These are phyloP conservation scores for Tylopilus sp. DNA, from an alignment of 768 basidiomycete species.

Conservation along the genomic window DNA sequence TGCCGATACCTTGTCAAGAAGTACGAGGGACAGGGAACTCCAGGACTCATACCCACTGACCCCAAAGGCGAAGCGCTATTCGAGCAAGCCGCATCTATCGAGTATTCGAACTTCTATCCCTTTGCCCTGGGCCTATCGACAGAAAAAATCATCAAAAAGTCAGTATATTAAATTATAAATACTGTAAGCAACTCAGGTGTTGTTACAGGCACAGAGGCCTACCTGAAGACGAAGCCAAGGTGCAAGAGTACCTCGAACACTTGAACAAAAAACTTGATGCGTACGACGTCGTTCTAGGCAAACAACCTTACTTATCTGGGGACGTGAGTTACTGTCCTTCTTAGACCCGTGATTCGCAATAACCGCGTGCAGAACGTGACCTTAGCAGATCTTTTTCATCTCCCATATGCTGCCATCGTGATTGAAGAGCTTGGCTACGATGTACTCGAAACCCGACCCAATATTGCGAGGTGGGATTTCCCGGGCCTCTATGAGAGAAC, in stretches of 20 bases:
- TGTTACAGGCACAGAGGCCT: constrained; percentile 5
- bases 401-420: constrained; percentile 37
- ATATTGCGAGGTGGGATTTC: constrained; percentile 24
- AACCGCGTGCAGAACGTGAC: constrained; percentile 34
- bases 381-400: constrained; percentile 44
- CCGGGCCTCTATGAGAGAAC: neutral
- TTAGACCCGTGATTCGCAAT: neutral
- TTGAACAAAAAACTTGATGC: constrained; percentile 42
- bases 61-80: constrained; percentile 39
- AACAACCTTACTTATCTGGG: constrained; percentile 55
- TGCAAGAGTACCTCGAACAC: constrained; percentile 20
- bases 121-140: constrained; percentile 38
- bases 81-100: constrained; percentile 51
- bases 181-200: constrained; percentile 6
- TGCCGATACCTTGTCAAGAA: constrained; percentile 39
- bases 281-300: constrained; percentile 52
- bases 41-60: constrained; percentile 35
- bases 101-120: constrained; percentile 49
- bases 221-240: constrained; percentile 18
- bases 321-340: constrained; percentile 34
- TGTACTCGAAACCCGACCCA: constrained; percentile 22
- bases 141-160: constrained; percentile 56
- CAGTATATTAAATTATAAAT: constrained; percentile 17
- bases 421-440: constrained; percentile 22
- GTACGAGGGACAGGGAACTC: constrained; percentile 33